phyloP scores from a whole-genome alignment of 208 protist species.

The Leishmania arabica region DNA sequence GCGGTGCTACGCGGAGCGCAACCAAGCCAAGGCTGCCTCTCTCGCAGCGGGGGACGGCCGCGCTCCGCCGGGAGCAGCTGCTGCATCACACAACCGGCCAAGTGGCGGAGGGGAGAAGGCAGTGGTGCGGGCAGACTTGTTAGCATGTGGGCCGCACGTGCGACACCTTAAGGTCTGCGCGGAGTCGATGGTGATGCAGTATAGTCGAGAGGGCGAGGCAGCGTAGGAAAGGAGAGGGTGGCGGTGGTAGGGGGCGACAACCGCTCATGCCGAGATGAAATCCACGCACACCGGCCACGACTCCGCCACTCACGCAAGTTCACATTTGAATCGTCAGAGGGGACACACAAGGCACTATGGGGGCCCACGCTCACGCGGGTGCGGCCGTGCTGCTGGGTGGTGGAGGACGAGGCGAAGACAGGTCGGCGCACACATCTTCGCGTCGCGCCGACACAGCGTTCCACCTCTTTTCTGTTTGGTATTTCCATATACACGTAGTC shows the following conservation, averaged over 20 bases:
- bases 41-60: not conserved
- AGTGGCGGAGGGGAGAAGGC: constrained; percentile 4
- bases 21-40: constrained; percentile 10
- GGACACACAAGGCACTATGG: not conserved
- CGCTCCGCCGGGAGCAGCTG: not conserved
- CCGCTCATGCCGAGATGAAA: not conserved
- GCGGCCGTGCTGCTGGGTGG: not conserved
- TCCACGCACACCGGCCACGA: not conserved
- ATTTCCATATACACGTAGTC: no score
- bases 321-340: not conserved
- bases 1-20: constrained; percentile 64
- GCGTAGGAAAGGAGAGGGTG: constrained; percentile 3
- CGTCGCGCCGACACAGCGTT: not conserved
- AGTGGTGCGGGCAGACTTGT: constrained; percentile 36
- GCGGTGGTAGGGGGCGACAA: not conserved
- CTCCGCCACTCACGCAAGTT: not conserved
- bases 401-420: not conserved
- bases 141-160: constrained; percentile 60
- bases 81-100: not conserved
- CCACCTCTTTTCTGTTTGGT: not conserved
- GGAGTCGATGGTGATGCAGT: constrained; percentile 38
- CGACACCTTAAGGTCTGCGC: constrained; percentile 45
- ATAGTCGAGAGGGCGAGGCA: constrained; percentile 35
- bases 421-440: not conserved
- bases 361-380: not conserved